These are phyloP conservation scores for Furcasterigmium furcatum DNA, from an alignment of 2,329 filamentous ascomycete genomes.

Conservation along the genomic window DNA sequence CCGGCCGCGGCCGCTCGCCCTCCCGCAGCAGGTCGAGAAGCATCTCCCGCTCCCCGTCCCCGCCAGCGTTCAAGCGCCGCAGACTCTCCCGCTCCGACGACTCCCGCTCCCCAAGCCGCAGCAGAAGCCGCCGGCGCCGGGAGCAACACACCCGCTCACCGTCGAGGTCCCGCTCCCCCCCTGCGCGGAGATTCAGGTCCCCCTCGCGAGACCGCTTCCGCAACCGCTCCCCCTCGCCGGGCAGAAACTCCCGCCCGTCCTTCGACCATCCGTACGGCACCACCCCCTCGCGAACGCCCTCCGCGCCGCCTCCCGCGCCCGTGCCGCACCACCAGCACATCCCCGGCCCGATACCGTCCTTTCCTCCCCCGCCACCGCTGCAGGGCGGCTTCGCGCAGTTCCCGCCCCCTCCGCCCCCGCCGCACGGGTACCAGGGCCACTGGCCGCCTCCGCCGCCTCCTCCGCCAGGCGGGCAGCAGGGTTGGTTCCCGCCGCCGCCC, in stretches of 20 bases:
- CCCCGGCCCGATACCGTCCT: conserved; percentile 6
- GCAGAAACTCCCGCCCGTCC: not conserved
- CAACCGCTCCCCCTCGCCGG: conserved; percentile 1
- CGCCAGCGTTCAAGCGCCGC: conserved; percentile 33
- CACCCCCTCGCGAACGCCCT: not conserved
- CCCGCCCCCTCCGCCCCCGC: conserved; percentile 30
- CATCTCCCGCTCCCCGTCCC: conserved; percentile 22
- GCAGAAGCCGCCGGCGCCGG: conserved; percentile 21
- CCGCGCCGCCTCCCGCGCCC: not conserved
- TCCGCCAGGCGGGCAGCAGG: conserved; percentile 17
- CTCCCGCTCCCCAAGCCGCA: conserved; percentile 26
- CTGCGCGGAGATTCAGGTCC: conserved; percentile 4
- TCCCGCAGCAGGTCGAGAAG: conserved; percentile 27
- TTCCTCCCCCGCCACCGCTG: conserved; percentile 14
- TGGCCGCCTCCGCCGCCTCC: conserved; percentile 38
- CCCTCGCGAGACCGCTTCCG: conserved; percentile 4
- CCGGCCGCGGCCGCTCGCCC: conserved; percentile 23
- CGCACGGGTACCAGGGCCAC: conserved; percentile 33
- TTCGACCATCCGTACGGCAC: not conserved
- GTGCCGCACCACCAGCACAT: not conserved
- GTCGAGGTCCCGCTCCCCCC: conserved; percentile 14
- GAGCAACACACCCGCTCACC: conserved; percentile 20
- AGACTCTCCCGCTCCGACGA: conserved; percentile 26
- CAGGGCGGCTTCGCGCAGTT: conserved; percentile 20
- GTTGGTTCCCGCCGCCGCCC: conserved; percentile 12